Evolutionary conservation across 495 filamentous ascomycete species (phyloP), one percentile per base, ranked within the genome.

Genomic region (Neurospora intermedia): DNA sequence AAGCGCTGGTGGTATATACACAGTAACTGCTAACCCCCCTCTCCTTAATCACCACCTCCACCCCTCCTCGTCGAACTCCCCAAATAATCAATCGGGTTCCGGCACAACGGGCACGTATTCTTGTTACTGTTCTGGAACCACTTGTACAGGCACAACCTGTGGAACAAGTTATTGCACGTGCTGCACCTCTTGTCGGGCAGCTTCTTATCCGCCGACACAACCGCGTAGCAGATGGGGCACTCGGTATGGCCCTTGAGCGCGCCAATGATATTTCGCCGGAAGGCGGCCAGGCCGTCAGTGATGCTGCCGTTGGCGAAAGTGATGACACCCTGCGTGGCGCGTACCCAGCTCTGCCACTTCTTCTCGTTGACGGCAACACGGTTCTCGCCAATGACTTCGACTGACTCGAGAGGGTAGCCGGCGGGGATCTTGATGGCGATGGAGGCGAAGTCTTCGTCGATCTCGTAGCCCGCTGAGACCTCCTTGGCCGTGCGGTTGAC

Each of bases 151-250:
- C 95, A 99, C 7, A 88, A 86, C 6, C 90, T 87, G 82, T 99
- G 96, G 84, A 98, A 99, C 71, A 91, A 83, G 82, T 99, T 93
- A 84, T 94, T 94, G 86, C 96, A 99, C 5, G 96, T 98, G 69
- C 87, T 86, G 83, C 96, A 99, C 69, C 89, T 86, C 83, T 97
- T 98, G 78, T 92, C 94, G 1, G 96, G 96, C 75, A 96, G 87
- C 81, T 91, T 90, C 85, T 92, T 92, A 79, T 97, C 94, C 18
- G 87, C 89, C 39, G 92, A 91, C 71, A 99, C 91, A 76, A 98
- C 94, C 66, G 90, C 93, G 82, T 98, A 98, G 84, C 96, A 99
- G 79, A 98, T 98, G 5, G 96, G 93, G 78, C 96, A 99, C 83
- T 98, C 96, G 15, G 88, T 94, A 80, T 98, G 94, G 4, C 93